Percentiles rank a stretch among this genome's conserved stretches.
Evolutionary conservation across 768 basidiomycete genomes (phyloP).

Genomic region (Harrya chromipes): DNA sequence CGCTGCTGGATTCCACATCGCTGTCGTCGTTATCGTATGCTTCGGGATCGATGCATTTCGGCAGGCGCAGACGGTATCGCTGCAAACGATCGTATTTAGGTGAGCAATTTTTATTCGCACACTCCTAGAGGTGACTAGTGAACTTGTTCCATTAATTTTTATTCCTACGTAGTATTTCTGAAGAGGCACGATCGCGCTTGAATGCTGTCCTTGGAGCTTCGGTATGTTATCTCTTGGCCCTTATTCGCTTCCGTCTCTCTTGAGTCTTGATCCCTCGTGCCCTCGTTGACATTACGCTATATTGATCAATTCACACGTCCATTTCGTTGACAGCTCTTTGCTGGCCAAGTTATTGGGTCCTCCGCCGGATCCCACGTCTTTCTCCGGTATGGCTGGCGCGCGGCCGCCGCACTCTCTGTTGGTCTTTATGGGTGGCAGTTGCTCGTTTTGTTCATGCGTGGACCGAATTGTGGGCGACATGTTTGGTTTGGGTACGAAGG

Average conservation of each 20-base stretch:
- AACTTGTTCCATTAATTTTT: background rate
- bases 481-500: conserved; percentile 64
- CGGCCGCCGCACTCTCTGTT: conserved; percentile 32
- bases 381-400: conserved; percentile 38
- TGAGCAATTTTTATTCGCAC: conserved; percentile 3
- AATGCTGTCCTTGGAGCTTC: conserved; percentile 29
- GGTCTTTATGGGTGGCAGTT: conserved; percentile 35
- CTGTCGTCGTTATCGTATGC: conserved; percentile 39
- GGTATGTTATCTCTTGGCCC: conserved; percentile 13
- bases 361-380: conserved; percentile 41
- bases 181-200: conserved; percentile 27
- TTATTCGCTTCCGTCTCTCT: background rate
- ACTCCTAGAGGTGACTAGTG: background rate
- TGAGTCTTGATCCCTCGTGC: background rate
- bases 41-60: conserved; percentile 41
- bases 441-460: conserved; percentile 35
- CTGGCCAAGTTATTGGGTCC: conserved; percentile 44
- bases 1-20: conserved; percentile 37
- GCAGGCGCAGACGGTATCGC: conserved; percentile 39
- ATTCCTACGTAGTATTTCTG: conserved; percentile 22
- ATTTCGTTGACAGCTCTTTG: conserved; percentile 22
- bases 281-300: background rate
- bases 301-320: background rate
- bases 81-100: conserved; percentile 27
- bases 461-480: conserved; percentile 34